Conservation (phyloP, 2,329 filamentous ascomycete species). For the Pochonia chlamydosporia region DNA sequence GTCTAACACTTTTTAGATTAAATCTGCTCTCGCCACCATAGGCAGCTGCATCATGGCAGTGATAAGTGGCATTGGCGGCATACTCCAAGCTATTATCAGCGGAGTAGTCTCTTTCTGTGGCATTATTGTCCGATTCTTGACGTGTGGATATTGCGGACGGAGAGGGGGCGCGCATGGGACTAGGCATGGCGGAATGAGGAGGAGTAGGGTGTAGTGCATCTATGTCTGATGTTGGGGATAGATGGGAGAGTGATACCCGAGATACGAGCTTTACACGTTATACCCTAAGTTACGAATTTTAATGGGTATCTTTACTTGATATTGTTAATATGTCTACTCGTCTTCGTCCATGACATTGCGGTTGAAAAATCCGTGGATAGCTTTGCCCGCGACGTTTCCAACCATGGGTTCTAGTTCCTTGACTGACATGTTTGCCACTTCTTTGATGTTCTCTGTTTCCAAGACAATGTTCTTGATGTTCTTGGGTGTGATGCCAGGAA, state of each 20-base stretch:
- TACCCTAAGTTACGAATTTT: slow-evolving; percentile 3
- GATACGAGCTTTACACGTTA: slow-evolving; percentile 2
- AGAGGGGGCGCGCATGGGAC: slow-evolving; percentile 11
- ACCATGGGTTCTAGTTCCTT: slow-evolving; percentile 68
- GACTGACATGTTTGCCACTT: slow-evolving; percentile 80
- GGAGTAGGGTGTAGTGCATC: slow-evolving; percentile 16
- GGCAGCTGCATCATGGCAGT: slow-evolving; percentile 63
- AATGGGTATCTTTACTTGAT: slow-evolving; percentile 9
- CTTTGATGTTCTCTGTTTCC: slow-evolving; percentile 68
- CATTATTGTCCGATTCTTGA: slow-evolving; percentile 62
- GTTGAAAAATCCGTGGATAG: slow-evolving; percentile 78
- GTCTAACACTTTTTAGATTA: slow-evolving; percentile 37
- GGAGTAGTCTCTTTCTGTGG: slow-evolving; percentile 60
- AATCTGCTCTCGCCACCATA: slow-evolving; percentile 56
- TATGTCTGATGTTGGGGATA: neutral
- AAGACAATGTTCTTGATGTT: slow-evolving; percentile 68
- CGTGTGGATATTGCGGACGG: slow-evolving; percentile 39
- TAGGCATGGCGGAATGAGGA: slow-evolving; percentile 11
- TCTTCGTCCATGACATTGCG: slow-evolving; percentile 51
- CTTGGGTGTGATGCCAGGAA: slow-evolving; percentile 79
- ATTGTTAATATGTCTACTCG: slow-evolving; percentile 15
- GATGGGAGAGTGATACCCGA: slow-evolving; percentile 5
- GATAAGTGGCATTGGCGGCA: slow-evolving; percentile 58
- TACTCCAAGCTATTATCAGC: slow-evolving; percentile 61
- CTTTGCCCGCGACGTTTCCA: slow-evolving; percentile 67